Evolutionary conservation across 202 grass and related monocot species (phyloP).

Genomic region (Alloteropsis angusta): DNA sequence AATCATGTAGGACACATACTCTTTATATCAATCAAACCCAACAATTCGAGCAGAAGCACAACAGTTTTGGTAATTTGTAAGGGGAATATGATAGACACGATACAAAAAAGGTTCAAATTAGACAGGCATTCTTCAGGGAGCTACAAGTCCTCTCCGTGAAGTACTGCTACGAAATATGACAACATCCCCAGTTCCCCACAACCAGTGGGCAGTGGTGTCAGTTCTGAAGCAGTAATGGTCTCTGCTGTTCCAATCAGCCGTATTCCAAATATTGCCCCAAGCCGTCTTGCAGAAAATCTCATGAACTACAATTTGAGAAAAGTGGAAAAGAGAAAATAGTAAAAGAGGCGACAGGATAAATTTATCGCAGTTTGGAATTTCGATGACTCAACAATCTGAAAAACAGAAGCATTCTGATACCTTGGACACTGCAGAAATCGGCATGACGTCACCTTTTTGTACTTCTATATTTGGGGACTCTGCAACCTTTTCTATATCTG

Average conservation of each 20-base stretch:
- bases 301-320: conserved; percentile 9
- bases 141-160: conserved; percentile 25
- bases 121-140: not conserved
- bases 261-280: conserved; percentile 29
- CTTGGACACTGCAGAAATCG: not conserved
- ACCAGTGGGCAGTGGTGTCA: conserved; percentile 36
- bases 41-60: not conserved
- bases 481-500: conserved; percentile 23
- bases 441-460: conserved; percentile 16
- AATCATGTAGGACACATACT: not conserved
- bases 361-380: too few relatives aligned
- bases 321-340: not conserved
- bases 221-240: conserved; percentile 33
- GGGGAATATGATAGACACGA: not conserved
- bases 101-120: not conserved
- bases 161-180: conserved; percentile 7
- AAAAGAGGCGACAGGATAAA: too few relatives aligned
- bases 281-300: conserved; percentile 15
- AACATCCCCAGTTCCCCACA: conserved; percentile 50
- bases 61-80: not conserved
- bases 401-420: too few relatives aligned
- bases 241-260: conserved; percentile 40
- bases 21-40: too few relatives aligned
- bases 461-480: conserved; percentile 25
- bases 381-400: too few relatives aligned